Base-by-base conservation (phyloP, 2,329 filamentous ascomycete species). In the Lizonia empirigonia region DNA sequence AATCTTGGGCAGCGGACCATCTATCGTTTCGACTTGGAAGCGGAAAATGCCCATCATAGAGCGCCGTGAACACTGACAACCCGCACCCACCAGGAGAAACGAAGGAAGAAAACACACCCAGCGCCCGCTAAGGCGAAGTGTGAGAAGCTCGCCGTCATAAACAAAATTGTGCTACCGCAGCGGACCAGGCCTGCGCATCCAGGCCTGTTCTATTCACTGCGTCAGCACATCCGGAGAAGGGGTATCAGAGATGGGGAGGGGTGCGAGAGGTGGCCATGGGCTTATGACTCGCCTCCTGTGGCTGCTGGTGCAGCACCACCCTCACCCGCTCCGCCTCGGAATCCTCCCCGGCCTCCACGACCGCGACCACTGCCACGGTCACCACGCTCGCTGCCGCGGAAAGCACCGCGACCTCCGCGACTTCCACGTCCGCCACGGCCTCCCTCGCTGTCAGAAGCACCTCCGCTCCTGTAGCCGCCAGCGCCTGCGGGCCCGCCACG, bases 401-500 rank as follows among this genome's bases (percentile, higher is more conserved):
- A 78, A 54, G 82, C 79, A 49, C 83, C 76, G 47, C 56, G 58
- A 20, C 62, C 63, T 4, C 82, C 77, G 63, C 82, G 79, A 16
- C 77, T 77, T 46, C 74, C 73, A 22, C 76, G 80, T 22, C 81
- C 81, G 45, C 83, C 81, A 53, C 84, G 81, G 53, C 90, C 87
- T 58, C 81, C 79, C 67, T 91, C 89, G 62, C 87, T 89, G 68
- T 88, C 86, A 53, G 87, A 92, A 51, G 90, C 90, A 44, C 86
- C 89, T 44, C 69, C 89, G 68, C 91, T 95, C 63, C 90, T 87
- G 77, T 96, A 96, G 53, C 90, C 91, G 62, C 88, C 89, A n/a
- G 77, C 71, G 58, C 80, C 79, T 22, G 78, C 77, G 12, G 50
- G 44, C 39, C 85, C 84, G 44, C 87, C 84, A 38, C 88, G 82